phyloP scores from a whole-genome alignment of 495 filamentous ascomycete genomes.

The Parachaetomium inaequale region DNA sequence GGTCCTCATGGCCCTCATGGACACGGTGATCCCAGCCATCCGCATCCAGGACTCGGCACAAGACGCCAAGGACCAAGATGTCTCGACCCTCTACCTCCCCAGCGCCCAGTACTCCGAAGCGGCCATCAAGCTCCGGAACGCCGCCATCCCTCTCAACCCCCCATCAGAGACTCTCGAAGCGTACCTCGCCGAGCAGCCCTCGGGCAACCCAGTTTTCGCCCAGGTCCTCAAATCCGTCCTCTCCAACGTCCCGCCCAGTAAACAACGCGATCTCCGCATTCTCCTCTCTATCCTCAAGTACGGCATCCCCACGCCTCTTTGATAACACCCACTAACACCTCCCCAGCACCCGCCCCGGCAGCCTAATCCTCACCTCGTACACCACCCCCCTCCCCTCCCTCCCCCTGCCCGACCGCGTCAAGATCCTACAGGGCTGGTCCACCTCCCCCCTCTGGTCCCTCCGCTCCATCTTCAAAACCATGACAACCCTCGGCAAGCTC shows the following conservation, averaged over 20 bases:
- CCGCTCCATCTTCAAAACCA: slow-evolving; percentile 52
- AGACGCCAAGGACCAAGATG: background rate
- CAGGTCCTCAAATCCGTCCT: slow-evolving; percentile 27
- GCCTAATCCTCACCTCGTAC: slow-evolving; percentile 63
- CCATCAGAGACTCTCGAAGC: slow-evolving; percentile 30
- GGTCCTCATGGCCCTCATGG: slow-evolving; percentile 25
- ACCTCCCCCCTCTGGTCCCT: slow-evolving; percentile 56
- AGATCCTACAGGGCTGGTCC: slow-evolving; percentile 58
- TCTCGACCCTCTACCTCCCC: slow-evolving; percentile 9
- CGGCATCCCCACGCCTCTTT: background rate
- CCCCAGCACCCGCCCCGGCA: slow-evolving; percentile 64
- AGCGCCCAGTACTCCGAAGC: slow-evolving; percentile 11
- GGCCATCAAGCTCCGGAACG: slow-evolving; percentile 12
- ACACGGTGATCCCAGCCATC: slow-evolving; percentile 20
- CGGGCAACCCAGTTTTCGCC: slow-evolving; percentile 29
- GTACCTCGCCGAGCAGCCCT: slow-evolving; percentile 35
- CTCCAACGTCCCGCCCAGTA: slow-evolving; percentile 23
- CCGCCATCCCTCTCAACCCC: slow-evolving; percentile 8
- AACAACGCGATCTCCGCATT: slow-evolving; percentile 28
- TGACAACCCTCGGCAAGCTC: slow-evolving; percentile 53
- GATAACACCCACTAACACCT: slow-evolving; percentile 15
- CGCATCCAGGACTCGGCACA: slow-evolving; percentile 4
- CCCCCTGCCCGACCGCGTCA: slow-evolving; percentile 55
- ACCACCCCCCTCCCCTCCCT: slow-evolving; percentile 60
- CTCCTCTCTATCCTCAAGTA: slow-evolving; percentile 35